A percentile compares a stretch with the other conserved stretches of the same genome.
These are phyloP conservation scores for Cutaneotrichosporon sp. DNA, from an alignment of 1,284 basidiomycete species.

Conservation along the genomic window DNA sequence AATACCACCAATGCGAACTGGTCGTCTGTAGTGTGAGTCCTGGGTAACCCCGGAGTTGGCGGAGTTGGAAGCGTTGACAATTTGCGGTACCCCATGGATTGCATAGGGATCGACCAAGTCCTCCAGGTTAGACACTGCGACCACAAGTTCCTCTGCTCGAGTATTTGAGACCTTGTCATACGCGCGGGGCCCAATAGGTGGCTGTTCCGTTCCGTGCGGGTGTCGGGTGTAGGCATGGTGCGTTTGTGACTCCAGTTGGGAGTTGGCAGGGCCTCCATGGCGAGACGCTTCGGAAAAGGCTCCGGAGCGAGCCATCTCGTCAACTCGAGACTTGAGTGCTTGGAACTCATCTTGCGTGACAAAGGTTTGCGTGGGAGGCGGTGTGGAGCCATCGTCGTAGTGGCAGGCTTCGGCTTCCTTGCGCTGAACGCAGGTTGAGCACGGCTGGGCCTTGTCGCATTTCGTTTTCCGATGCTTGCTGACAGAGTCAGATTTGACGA, in stretches of 20 bases:
- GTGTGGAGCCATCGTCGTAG: neutral
- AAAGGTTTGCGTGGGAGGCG: neutral
- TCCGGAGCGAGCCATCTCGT: neutral
- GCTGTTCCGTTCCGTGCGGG: neutral
- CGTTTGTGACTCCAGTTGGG: neutral
- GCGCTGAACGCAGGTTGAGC: neutral
- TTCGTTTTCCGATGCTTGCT: slow-evolving; percentile 1
- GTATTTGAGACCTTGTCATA: neutral
- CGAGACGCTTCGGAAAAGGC: neutral
- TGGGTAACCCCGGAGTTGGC: neutral
- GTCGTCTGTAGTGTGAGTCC: neutral
- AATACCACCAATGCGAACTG: neutral
- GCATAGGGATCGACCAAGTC: neutral
- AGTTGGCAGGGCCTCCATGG: no score
- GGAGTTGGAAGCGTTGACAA: neutral
- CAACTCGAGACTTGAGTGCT: neutral
- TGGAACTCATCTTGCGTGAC: slow-evolving; percentile 1
- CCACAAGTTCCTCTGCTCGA: neutral
- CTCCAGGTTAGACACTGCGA: neutral
- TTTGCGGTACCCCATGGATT: neutral
- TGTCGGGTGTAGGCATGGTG: neutral
- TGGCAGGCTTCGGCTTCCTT: neutral
- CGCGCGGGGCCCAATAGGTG: neutral
- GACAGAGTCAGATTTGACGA: neutral
- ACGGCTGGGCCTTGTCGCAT: neutral